Percentiles rank a stretch among this genome's conserved stretches.
phyloP scores from a whole-genome alignment of 23 red algal genomes.

The Cyanidioschyzon merolae region DNA sequence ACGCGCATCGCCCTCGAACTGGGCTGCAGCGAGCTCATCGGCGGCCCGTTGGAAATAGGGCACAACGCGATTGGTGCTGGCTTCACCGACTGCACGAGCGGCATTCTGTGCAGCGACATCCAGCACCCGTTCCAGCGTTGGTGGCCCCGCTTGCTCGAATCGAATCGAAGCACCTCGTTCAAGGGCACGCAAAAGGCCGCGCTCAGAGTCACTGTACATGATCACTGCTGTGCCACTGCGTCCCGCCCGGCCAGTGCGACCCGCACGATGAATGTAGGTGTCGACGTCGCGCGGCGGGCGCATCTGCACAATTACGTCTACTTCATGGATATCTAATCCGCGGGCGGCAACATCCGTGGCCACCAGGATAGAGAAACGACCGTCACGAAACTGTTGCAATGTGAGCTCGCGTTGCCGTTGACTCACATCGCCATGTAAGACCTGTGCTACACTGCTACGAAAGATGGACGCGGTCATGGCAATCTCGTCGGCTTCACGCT shows the following conservation, averaged over 20 bases:
- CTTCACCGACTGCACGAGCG: slow-evolving; percentile 27
- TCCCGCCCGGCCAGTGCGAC: slow-evolving; percentile 87
- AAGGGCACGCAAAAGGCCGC: slow-evolving; percentile 26
- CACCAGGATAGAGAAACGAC: slow-evolving; percentile 76
- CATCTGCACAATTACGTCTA: slow-evolving; percentile 88
- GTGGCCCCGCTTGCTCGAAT: slow-evolving; percentile 71
- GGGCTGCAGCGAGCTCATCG: slow-evolving; percentile 25
- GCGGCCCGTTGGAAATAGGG: slow-evolving; percentile 21
- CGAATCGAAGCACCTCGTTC: slow-evolving; percentile 55
- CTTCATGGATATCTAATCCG: slow-evolving; percentile 80
- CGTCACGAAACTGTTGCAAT: slow-evolving; percentile 64
- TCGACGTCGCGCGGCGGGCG: slow-evolving; percentile 65
- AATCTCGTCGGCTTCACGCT: slow-evolving; percentile 86
- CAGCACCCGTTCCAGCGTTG: slow-evolving; percentile 47
- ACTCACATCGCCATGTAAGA: slow-evolving; percentile 89
- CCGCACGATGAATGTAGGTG: slow-evolving; percentile 80
- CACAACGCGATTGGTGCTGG: slow-evolving; percentile 20
- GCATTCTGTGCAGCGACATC: slow-evolving; percentile 49
- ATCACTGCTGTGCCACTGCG: slow-evolving; percentile 62
- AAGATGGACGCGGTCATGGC: slow-evolving; percentile 47
- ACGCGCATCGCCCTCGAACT: slow-evolving; percentile 29
- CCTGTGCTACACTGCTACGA: slow-evolving; percentile 65
- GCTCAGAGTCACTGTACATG: slow-evolving; percentile 66
- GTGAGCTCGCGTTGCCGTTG: slow-evolving; percentile 84
- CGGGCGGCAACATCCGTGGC: slow-evolving; percentile 97